Conservation (phyloP, 1,284 basidiomycete genomes). For the Leccinum pachyderme region DNA sequence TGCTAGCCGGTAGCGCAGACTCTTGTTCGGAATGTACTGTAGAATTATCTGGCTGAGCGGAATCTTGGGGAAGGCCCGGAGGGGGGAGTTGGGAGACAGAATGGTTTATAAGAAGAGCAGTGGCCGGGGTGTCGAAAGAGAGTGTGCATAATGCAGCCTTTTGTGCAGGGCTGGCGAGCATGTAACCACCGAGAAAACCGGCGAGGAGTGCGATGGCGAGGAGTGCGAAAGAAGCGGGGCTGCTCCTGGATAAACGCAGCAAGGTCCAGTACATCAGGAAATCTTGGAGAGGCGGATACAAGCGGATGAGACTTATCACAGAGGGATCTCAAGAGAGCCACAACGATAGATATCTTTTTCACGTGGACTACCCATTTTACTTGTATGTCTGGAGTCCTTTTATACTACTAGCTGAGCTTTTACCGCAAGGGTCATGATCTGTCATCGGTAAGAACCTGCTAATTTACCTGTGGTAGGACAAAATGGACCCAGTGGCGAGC, state of each 20-base stretch:
- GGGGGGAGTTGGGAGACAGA: too few relatives aligned
- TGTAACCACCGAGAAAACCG: conserved; percentile 30
- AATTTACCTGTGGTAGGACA: too few relatives aligned
- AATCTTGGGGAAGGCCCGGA: not conserved
- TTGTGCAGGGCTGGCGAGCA: conserved; percentile 15
- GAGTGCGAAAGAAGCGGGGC: conserved; percentile 14
- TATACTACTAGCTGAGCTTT: too few relatives aligned
- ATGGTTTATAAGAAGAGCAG: not conserved
- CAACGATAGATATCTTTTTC: too few relatives aligned
- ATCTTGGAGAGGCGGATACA: too few relatives aligned
- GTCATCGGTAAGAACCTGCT: too few relatives aligned
- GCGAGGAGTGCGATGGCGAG: conserved; percentile 23
- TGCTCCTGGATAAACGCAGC: conserved; percentile 17
- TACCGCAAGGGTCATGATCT: too few relatives aligned
- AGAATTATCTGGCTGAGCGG: not conserved
- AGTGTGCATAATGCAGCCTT: conserved; percentile 19
- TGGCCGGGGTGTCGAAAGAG: conserved; percentile 13
- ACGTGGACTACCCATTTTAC: too few relatives aligned
- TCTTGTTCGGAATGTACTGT: conserved; percentile 1
- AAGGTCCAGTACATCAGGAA: conserved; percentile 15
- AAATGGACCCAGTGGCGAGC: too few relatives aligned
- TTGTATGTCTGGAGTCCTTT: too few relatives aligned
- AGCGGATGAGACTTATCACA: too few relatives aligned
- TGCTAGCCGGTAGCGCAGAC: conserved; percentile 17
- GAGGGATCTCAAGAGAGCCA: not conserved